Conservation (phyloP, 768 basidiomycete species). For the Hygrocybe punicea region DNA sequence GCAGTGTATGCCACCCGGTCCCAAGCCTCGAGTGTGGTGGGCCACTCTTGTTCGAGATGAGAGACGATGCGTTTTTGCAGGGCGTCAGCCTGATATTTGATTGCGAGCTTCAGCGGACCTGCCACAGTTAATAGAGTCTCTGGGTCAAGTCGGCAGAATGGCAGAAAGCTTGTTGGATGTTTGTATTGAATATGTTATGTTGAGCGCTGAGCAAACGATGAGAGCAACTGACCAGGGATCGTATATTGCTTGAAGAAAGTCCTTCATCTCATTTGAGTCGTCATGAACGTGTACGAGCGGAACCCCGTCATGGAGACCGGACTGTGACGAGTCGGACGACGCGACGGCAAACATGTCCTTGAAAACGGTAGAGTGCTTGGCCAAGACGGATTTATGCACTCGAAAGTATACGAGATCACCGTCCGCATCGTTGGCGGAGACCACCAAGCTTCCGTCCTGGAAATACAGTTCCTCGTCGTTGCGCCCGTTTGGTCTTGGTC, state of each 20-base stretch:
- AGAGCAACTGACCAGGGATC: conserved; percentile 5
- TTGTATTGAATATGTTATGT: not conserved
- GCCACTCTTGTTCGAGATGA: conserved; percentile 3
- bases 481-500: too few species aligned
- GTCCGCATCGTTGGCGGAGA: conserved; percentile 2
- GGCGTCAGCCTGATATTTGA: conserved; percentile 6
- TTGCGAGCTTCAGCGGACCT: conserved; percentile 5
- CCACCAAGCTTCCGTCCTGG: conserved; percentile 12
- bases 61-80: not conserved
- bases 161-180: not conserved
- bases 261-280: conserved; percentile 2
- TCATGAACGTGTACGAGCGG: conserved; percentile 16
- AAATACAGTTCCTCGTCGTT: conserved; percentile 10
- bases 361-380: conserved; percentile 10
- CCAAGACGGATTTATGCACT: conserved; percentile 13
- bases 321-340: not conserved
- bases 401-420: conserved; percentile 9
- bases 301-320: conserved; percentile 11
- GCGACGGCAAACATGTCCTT: conserved; percentile 13
- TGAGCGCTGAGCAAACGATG: not conserved
- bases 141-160: not conserved
- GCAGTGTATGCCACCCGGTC: not conserved
- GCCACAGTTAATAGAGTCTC: conserved; percentile 1
- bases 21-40: not conserved
- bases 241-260: conserved; percentile 9